Base-by-base conservation (phyloP, 805 yeast species). In the Schizosaccharomyces pombe region DNA sequence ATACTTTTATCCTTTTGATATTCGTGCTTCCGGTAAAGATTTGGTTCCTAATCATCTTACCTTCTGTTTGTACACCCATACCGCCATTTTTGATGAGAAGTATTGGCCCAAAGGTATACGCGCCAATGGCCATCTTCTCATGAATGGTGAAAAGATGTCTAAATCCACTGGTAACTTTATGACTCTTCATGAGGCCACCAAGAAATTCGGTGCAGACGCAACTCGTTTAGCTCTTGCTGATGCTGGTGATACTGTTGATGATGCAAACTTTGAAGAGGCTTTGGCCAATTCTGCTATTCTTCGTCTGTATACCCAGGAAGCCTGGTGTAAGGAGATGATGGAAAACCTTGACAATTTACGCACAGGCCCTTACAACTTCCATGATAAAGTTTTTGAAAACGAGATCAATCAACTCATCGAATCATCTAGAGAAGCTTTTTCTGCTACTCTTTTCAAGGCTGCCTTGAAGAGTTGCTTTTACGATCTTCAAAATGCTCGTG, bases 131-230 rank as follows among this genome's bases (percentile, higher is more conserved):
- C 98, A 91, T 67, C 76, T 91, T 70, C 69, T 91, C 74, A 76
- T 91, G 67, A 91, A 91, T 72, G 89, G 91, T 66, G 91, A 89
- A 62, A 91, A 91, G 76, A 91, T 91, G 98, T 80, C 96, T 55
- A 91, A 91, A 69, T 82, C 94, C 32, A 89, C 97, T 32, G 98
- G 98, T 70, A 91, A 91, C 72, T 91, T 91, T 67, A 74, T 85
- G 79, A 91, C 97, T 54, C 73, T 91, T 67, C 76, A 79, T 62
- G 85, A 91, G 67, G 76, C 82, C 65, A 80, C 80, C 57, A 74
- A 78, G 62, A 91, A 91, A 70, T 91, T 80, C 61, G 98, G 98
- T 68, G 94, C 97, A 54, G 98, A 91, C 68, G 96, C 97, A 47
- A 73, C 95, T 9, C 82, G 98, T 74, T 84, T 91, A 67, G 96